These are phyloP conservation scores for Vitis amurensis DNA, from an alignment of 164 flowering plant genomes.

Conservation along the genomic window DNA sequence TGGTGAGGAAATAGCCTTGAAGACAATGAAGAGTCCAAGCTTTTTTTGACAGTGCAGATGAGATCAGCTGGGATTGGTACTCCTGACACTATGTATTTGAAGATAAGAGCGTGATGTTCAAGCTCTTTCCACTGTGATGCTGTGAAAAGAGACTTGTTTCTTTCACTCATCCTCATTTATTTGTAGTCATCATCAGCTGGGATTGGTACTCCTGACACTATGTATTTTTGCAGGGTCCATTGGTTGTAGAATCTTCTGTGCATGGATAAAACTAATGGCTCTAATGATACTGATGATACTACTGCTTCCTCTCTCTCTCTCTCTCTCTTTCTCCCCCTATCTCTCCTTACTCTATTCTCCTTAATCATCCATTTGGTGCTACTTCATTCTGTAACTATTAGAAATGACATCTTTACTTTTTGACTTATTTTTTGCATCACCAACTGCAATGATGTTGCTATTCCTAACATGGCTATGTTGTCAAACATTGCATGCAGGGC, in stretches of 20 bases:
- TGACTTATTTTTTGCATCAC: no score
- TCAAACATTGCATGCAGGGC: no score
- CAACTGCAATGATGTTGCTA: no score
- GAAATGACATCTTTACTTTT: no score
- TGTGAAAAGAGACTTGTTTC: constrained; percentile 47
- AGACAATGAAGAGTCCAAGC: constrained; percentile 32
- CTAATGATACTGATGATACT: constrained; percentile 9
- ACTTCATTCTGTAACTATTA: no score
- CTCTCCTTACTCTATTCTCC: no score
- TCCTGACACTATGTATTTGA: constrained; percentile 55
- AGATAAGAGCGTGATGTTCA: constrained; percentile 67
- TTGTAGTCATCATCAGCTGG: no score
- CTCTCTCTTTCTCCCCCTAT: background rate
- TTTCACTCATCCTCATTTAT: constrained; percentile 26
- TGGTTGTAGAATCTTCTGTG: constrained; percentile 36
- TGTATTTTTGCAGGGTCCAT: constrained; percentile 6
- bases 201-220: no score
- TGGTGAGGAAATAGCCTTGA: constrained; percentile 39
- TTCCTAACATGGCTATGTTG: no score
- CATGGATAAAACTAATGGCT: constrained; percentile 27
- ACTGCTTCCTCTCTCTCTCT: constrained; percentile 12
- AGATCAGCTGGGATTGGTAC: constrained; percentile 56
- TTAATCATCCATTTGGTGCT: no score
- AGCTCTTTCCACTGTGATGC: constrained; percentile 67
- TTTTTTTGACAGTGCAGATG: constrained; percentile 34